A percentile compares a stretch with the other conserved stretches of the same genome.
Evolutionary conservation across 225 moss, liverwort and hornwort genomes (phyloP).

Genomic region (Polytrichum commune): DNA sequence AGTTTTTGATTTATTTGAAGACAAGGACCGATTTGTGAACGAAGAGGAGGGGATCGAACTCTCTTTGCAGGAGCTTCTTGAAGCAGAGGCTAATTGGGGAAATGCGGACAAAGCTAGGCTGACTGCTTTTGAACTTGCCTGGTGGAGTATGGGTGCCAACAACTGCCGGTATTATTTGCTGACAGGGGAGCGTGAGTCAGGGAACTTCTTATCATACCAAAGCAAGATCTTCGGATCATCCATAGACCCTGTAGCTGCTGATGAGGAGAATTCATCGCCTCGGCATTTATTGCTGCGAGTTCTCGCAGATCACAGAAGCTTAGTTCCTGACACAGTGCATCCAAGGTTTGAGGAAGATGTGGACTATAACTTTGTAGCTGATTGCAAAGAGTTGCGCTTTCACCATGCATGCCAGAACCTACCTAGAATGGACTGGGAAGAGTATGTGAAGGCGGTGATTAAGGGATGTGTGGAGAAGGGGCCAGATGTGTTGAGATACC

Average conservation of each 20-base stretch:
- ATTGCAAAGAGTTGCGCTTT: not conserved
- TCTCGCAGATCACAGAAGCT: not conserved
- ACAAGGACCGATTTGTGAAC: not conserved
- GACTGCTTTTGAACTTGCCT: not conserved
- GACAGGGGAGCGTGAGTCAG: too few species aligned
- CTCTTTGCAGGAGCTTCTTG: not conserved
- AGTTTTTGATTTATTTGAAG: not conserved
- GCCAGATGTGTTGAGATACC: not conserved
- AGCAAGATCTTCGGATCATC: not conserved
- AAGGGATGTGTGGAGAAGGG: not conserved
- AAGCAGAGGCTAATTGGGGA: too few species aligned
- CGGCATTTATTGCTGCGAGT: not conserved
- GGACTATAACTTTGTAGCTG: not conserved
- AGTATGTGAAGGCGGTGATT: not conserved
- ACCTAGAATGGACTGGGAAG: fast-evolving
- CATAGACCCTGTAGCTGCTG: not conserved
- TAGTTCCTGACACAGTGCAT: not conserved
- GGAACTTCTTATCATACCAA: not conserved
- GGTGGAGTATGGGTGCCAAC: not conserved
- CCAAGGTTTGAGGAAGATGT: not conserved
- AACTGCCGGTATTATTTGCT: too few species aligned
- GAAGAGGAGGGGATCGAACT: not conserved
- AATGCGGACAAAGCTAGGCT: too few species aligned
- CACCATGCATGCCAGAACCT: not conserved
- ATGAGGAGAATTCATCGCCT: not conserved